Conservation (phyloP, 2,329 filamentous ascomycete genomes). For the Phaeosphaeriaceae sp. region DNA sequence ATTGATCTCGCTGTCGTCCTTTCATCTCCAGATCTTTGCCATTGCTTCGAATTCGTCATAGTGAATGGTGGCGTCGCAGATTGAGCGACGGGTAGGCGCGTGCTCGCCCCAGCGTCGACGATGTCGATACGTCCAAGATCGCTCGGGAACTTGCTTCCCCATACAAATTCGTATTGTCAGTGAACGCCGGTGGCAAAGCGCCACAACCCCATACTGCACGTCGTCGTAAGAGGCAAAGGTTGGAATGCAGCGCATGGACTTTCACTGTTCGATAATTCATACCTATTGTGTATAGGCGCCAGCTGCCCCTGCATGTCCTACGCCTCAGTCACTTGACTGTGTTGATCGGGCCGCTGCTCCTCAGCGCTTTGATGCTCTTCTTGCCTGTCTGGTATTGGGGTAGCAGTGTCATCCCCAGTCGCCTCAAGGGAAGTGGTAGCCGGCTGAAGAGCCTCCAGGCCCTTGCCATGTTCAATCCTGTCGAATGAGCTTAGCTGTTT, state of each 20-base stretch:
- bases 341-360: constrained; percentile 49
- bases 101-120: constrained; percentile 15
- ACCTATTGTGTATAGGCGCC: constrained; percentile 37
- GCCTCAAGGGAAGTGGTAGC: constrained; percentile 41
- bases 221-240: constrained; percentile 35
- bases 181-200: constrained; percentile 28
- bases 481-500: constrained; percentile 81
- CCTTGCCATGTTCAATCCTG: constrained; percentile 78
- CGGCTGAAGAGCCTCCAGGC: constrained; percentile 61
- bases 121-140: constrained; percentile 32
- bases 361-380: constrained; percentile 46
- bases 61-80: constrained; percentile 37
- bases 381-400: constrained; percentile 45
- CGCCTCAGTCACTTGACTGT: constrained; percentile 47
- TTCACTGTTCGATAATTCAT: constrained; percentile 32
- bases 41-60: constrained; percentile 24
- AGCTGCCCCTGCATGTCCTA: constrained; percentile 34
- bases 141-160: constrained; percentile 30
- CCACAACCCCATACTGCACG: constrained; percentile 44
- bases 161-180: constrained; percentile 24
- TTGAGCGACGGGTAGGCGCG: constrained; percentile 34
- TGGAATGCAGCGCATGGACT: constrained; percentile 25
- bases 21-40: constrained; percentile 22
- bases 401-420: constrained; percentile 41
- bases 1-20: constrained; percentile 30